Percentiles rank a stretch among this genome's conserved stretches.
Evolutionary conservation across 2,329 filamentous ascomycete genomes (phyloP).

Genomic region (Penicillium brevicompactum): DNA sequence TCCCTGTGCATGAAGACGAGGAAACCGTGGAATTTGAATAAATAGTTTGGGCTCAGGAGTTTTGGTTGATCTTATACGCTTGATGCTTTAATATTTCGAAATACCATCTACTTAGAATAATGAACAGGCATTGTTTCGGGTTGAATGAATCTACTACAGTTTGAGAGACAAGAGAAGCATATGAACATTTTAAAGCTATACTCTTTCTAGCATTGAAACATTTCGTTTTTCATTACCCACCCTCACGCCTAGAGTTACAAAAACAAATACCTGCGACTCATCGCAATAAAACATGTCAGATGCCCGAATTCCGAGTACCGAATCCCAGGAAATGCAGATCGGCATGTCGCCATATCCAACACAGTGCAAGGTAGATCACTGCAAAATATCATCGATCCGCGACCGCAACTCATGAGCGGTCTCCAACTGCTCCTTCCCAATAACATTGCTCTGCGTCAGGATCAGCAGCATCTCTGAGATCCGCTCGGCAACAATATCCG

Average conservation of each 20-base stretch:
- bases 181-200: slow-evolving; percentile 1
- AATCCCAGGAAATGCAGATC: slow-evolving; percentile 6
- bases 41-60: background rate
- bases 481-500: slow-evolving; percentile 57
- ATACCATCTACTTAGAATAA: background rate
- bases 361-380: slow-evolving; percentile 25
- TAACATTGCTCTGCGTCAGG: slow-evolving; percentile 45
- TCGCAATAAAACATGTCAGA: background rate
- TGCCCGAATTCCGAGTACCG: background rate
- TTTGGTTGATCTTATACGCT: background rate
- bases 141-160: background rate
- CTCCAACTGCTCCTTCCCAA: slow-evolving; percentile 39
- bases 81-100: slow-evolving; percentile 8
- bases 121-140: background rate
- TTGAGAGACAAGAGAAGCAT: background rate
- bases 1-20: slow-evolving; percentile 44
- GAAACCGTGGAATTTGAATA: slow-evolving; percentile 17
- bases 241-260: slow-evolving; percentile 14
- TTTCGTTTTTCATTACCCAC: slow-evolving; percentile 18
- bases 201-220: background rate
- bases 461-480: slow-evolving; percentile 49
- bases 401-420: slow-evolving; percentile 43
- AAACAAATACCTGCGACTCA: background rate
- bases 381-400: slow-evolving; percentile 44
- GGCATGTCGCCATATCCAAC: background rate